Evolutionary conservation across 768 basidiomycete species (phyloP), one percentile per base, ranked within the genome.

Genomic region (Leccinum subgranulosum): DNA sequence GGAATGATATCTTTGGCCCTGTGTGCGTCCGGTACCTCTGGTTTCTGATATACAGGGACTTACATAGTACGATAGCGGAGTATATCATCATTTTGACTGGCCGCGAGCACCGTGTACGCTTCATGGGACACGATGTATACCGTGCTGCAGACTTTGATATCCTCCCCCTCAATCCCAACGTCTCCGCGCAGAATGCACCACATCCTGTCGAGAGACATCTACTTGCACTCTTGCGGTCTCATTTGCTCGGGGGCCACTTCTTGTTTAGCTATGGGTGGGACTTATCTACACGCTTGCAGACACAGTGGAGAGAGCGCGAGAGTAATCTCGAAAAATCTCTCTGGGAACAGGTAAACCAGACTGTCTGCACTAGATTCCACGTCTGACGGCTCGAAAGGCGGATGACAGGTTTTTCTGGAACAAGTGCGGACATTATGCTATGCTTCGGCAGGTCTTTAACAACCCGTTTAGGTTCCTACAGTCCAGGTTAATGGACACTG

Each of bases 381-480:
- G 25, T 53, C 54, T 66, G 39, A 73, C n/a, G 4, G n/a, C 19
- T 33, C 23, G 53, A 50, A 65, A 95, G 88, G 88, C 87, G 39
- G 97, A 99, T 62, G 94, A 97, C 67, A 82, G 95, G 60, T 99
- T 99, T 76, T 98, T 98, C 75, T 99, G 96, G 96, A 99, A 99
- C 74, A 90, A 85, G 84, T 69, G 6, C 17, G 51, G 25, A 23
- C 21, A 60, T 50, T 25, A 5, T 50, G 25, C 25, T 14, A 15
- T 56, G 17, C 15, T 59, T 19, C 50, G 50, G 51, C 31, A 43
- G 28, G 25, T 27, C 29, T 52, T 62, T 61, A 51, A 59, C 54
- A 11, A 5, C 49, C 45, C 28, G 31, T 36, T 23, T 63, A 80
- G 79, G 67, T 81, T 80, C 63, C 67, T 89, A 57, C 85, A 87